Conservation (phyloP, 352 stramenopile species). For the Blastocystis sp. region DNA sequence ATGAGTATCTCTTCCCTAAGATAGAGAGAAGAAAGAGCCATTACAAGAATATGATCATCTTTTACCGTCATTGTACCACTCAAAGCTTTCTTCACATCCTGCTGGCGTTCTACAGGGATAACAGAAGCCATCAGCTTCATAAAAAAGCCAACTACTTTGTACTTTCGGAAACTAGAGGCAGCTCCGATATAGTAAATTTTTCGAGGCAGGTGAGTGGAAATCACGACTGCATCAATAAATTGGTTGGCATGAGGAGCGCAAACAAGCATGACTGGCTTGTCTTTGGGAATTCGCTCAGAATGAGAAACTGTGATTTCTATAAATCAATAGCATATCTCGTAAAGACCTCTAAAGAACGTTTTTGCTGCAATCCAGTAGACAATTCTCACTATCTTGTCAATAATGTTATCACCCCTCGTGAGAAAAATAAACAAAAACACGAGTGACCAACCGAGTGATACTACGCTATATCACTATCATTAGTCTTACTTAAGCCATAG, state of each 20-base stretch:
- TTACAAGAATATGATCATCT: constrained; percentile 2
- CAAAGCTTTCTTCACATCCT: constrained; percentile 42
- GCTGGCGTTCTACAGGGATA: constrained; percentile 53
- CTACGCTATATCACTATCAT: background rate
- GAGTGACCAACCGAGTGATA: constrained; percentile 19
- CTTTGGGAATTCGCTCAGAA: constrained; percentile 41
- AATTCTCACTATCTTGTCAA: constrained; percentile 25
- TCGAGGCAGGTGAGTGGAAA: constrained; percentile 52
- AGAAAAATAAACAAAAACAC: constrained; percentile 41
- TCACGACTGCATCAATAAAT: constrained; percentile 54
- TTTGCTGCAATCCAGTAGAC: constrained; percentile 57
- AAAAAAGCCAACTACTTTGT: constrained; percentile 53
- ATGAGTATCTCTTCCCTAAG: constrained; percentile 7
- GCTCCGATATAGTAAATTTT: constrained; percentile 59
- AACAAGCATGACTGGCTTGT: constrained; percentile 60
- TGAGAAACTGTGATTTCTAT: constrained; percentile 56
- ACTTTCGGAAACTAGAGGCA: constrained; percentile 60
- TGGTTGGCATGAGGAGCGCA: constrained; percentile 62
- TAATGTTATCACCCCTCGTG: constrained; percentile 56
- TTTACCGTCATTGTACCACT: constrained; percentile 18
- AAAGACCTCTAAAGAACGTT: constrained; percentile 18
- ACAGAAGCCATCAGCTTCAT: constrained; percentile 61
- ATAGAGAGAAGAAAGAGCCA: background rate
- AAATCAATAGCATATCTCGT: background rate
- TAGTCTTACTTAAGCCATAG: background rate